Conservation (phyloP, 331 rosid species). For the Phaseolus coccineus region DNA sequence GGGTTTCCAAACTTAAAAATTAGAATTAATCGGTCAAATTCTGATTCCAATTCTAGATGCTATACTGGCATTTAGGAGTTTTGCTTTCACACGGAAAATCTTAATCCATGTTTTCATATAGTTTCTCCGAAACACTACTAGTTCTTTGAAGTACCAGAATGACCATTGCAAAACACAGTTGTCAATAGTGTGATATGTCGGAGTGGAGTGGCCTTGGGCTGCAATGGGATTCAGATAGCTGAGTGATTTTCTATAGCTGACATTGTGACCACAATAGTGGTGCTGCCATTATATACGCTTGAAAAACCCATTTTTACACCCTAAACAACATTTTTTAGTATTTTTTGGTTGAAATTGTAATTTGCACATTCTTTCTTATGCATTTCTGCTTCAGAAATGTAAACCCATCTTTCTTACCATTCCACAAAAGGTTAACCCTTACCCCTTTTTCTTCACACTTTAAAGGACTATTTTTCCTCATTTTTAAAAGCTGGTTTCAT, state of each 20-base stretch:
- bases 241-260: background rate
- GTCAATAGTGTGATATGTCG: background rate
- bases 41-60: background rate
- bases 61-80: background rate
- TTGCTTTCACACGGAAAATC: conserved; percentile 25
- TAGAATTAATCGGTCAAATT: background rate
- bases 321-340: background rate
- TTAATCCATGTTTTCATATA: background rate
- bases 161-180: background rate
- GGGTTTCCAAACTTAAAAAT: background rate
- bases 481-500: too few relatives aligned
- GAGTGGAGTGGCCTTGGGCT: background rate
- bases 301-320: background rate
- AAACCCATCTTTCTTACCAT: background rate
- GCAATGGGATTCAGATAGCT: background rate
- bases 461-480: too few relatives aligned
- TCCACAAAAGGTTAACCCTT: background rate
- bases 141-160: background rate
- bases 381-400: background rate
- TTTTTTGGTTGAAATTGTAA: background rate
- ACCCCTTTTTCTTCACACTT: background rate
- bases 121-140: background rate
- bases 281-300: background rate
- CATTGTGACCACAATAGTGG: background rate
- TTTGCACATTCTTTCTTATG: background rate